Percentiles rank a stretch among this genome's conserved stretches.
Evolutionary conservation across 2,329 filamentous ascomycete genomes (phyloP).

Genomic region (Exserohilum rostratum): DNA sequence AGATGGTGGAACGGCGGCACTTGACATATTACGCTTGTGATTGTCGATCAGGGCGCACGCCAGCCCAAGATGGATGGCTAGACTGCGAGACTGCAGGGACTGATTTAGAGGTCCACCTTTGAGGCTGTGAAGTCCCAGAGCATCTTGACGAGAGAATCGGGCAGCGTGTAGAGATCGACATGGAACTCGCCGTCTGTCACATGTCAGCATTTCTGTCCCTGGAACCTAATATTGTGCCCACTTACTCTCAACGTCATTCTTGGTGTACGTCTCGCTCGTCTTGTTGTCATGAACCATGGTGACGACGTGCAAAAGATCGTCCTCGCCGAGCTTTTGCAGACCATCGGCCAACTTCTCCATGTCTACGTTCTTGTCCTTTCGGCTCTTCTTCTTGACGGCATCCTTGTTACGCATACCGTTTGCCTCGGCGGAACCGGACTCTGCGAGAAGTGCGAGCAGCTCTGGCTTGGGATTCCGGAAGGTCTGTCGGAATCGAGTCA

Average conservation of each 20-base stretch:
- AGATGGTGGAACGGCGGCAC: neutral
- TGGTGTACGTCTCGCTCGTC: conserved; percentile 89
- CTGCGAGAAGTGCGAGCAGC: conserved; percentile 77
- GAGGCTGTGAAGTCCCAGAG: conserved; percentile 82
- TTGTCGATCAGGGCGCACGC: neutral
- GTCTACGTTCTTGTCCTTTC: conserved; percentile 72
- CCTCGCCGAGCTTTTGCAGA: conserved; percentile 85
- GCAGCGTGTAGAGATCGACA: conserved; percentile 96
- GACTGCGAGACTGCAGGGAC: neutral
- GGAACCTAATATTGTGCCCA: conserved; percentile 23
- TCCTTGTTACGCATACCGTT: conserved; percentile 71
- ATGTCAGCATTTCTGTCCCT: conserved; percentile 22
- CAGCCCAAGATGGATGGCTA: neutral
- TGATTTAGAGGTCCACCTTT: conserved; percentile 41
- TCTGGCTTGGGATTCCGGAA: conserved; percentile 94
- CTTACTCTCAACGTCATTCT: conserved; percentile 95
- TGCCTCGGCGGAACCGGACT: conserved; percentile 77
- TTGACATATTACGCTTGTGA: neutral
- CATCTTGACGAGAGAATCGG: conserved; percentile 86
- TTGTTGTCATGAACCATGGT: conserved; percentile 99
- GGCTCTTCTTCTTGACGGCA: conserved; percentile 76
- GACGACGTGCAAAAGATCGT: conserved; percentile 91
- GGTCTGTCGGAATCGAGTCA: conserved; percentile 51
- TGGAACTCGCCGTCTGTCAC: conserved; percentile 88
- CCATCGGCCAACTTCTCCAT: conserved; percentile 97